Conservation (phyloP, 108 stramenopile species). For the Pseudonitzschia multiseries region DNA sequence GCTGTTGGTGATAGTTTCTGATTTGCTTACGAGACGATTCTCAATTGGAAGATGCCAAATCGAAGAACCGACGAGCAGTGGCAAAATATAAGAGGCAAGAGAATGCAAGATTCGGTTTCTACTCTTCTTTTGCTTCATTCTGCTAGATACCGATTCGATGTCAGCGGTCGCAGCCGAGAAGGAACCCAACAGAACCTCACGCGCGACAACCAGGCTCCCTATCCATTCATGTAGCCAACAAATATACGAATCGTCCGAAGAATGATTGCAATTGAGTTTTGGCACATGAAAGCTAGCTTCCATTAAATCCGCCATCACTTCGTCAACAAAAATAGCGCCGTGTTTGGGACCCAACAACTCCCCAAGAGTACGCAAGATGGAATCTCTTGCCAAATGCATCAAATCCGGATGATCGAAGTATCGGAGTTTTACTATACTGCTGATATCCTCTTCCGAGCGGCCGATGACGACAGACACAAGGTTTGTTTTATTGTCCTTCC, state of each 20-base stretch:
- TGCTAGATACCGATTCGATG: background rate
- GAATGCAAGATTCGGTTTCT: slow-evolving; percentile 19
- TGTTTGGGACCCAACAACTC: slow-evolving; percentile 24
- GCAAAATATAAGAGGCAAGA: slow-evolving; percentile 20
- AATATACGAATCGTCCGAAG: background rate
- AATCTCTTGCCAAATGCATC: slow-evolving; percentile 10
- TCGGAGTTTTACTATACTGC: background rate
- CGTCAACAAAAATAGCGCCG: slow-evolving; percentile 21
- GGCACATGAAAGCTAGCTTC: slow-evolving; percentile 17
- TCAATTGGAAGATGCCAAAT: slow-evolving; percentile 18
- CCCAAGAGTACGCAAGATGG: slow-evolving; percentile 21
- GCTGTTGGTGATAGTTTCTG: background rate
- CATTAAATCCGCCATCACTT: slow-evolving; percentile 21
- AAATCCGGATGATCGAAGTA: background rate
- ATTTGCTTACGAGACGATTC: background rate
- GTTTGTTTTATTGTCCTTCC: background rate
- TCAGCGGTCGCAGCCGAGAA: background rate
- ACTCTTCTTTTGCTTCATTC: slow-evolving; percentile 5
- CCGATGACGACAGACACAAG: background rate
- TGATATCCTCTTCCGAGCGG: background rate
- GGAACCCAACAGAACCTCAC: slow-evolving; percentile 27
- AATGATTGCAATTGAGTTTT: background rate
- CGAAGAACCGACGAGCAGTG: slow-evolving; percentile 10
- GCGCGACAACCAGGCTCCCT: slow-evolving; percentile 29
- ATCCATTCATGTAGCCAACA: slow-evolving; percentile 20